Conservation (phyloP, 2,329 filamentous ascomycete species). For the Arthrobotrys iridis region DNA sequence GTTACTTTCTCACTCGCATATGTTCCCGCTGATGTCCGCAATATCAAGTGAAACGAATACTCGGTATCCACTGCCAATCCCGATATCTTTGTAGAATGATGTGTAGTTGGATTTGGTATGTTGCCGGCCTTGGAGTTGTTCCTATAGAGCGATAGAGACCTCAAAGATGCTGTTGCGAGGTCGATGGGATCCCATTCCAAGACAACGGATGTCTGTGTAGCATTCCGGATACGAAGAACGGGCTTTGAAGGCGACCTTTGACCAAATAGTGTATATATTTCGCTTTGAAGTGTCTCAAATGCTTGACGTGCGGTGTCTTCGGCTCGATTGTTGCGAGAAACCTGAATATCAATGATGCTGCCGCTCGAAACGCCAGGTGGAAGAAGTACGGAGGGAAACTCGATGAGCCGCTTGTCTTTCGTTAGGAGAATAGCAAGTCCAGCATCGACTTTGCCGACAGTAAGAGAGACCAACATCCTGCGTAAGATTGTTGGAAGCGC, state of each 20-base stretch:
- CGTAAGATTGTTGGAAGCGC: slow-evolving; percentile 6
- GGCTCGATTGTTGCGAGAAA: slow-evolving; percentile 82
- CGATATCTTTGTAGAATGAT: slow-evolving; percentile 95
- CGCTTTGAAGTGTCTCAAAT: slow-evolving; percentile 86
- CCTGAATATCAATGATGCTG: slow-evolving; percentile 97
- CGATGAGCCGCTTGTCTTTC: slow-evolving; percentile 95
- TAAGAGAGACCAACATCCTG: slow-evolving; percentile 93
- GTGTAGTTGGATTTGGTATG: slow-evolving; percentile 85
- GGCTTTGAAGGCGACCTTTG: slow-evolving; percentile 79
- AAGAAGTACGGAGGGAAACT: slow-evolving; percentile 96
- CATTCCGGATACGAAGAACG: slow-evolving; percentile 89
- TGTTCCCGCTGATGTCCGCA: slow-evolving; percentile 89
- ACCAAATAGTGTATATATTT: slow-evolving; percentile 88
- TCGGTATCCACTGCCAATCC: slow-evolving; percentile 96
- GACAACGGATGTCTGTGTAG: slow-evolving; percentile 97
- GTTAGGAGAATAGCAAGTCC: slow-evolving; percentile 97
- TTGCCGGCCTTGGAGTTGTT: slow-evolving; percentile 97
- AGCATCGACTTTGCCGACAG: slow-evolving; percentile 98
- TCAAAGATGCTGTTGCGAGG: slow-evolving; percentile 88
- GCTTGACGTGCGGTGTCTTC: slow-evolving; percentile 77
- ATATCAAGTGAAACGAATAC: slow-evolving; percentile 91
- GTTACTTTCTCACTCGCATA: slow-evolving; percentile 82
- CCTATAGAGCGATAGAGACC: slow-evolving; percentile 88
- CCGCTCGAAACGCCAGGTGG: slow-evolving; percentile 94
- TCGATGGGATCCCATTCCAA: slow-evolving; percentile 97